Percentiles rank a stretch among this genome's conserved stretches.
These are phyloP conservation scores for Fusarium newnesense DNA, from an alignment of 2,329 filamentous ascomycete genomes.

Conservation along the genomic window DNA sequence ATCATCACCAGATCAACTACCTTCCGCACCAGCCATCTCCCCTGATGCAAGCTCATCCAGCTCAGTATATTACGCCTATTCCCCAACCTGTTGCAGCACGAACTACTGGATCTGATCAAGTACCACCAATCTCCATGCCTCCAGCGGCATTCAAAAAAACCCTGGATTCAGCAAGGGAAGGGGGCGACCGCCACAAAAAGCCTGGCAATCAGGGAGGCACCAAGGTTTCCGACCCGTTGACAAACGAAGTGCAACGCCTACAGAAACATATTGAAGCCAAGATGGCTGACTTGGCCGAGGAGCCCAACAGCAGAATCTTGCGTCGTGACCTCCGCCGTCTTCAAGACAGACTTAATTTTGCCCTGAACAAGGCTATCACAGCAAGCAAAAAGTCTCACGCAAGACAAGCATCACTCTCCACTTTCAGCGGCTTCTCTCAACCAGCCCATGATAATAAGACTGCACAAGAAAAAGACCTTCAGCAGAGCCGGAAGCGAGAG, in stretches of 20 bases:
- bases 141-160: neutral
- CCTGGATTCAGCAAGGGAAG: neutral
- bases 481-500: neutral
- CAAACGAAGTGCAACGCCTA: constrained; percentile 40
- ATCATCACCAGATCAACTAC: constrained; percentile 34
- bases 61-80: constrained; percentile 18
- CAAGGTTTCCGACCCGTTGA: constrained; percentile 10
- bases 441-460: neutral
- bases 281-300: constrained; percentile 37
- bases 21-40: constrained; percentile 11
- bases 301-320: constrained; percentile 38
- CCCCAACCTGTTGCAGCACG: neutral
- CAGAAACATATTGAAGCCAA: constrained; percentile 44
- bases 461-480: neutral
- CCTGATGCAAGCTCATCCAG: constrained; percentile 13
- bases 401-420: neutral
- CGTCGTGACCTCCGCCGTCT: constrained; percentile 40
- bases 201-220: neutral
- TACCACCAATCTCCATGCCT: neutral
- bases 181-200: neutral
- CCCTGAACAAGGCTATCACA: constrained; percentile 43
- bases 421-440: constrained; percentile 4
- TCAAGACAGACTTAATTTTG: constrained; percentile 45
- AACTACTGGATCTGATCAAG: neutral
- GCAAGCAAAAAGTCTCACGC: neutral